Conservation (phyloP, 2,329 filamentous ascomycete species). For the Coniochaeta sp. region DNA sequence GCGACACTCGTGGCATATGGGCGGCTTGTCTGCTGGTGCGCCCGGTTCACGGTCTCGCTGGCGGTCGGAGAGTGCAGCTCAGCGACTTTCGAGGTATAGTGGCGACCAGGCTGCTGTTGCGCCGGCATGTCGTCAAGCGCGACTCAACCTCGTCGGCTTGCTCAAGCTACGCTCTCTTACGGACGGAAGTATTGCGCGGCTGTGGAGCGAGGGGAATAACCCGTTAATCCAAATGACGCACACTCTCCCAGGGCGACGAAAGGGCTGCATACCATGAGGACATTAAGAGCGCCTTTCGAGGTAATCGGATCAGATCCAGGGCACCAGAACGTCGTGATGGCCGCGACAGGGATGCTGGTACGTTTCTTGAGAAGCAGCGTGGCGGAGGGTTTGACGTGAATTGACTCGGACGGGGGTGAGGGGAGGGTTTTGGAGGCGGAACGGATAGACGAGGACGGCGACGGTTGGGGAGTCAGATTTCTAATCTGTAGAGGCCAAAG, state of each 20-base stretch:
- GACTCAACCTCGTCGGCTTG: background rate
- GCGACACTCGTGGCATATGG: background rate
- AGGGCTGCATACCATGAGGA: background rate
- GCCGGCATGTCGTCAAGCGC: background rate
- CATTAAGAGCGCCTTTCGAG: background rate
- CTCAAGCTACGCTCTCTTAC: background rate
- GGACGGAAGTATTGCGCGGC: background rate
- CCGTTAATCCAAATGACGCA: background rate
- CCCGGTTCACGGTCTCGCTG: slow-evolving; percentile 10
- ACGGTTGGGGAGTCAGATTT: background rate
- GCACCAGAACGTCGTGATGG: background rate
- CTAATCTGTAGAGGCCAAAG: background rate
- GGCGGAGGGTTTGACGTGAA: background rate
- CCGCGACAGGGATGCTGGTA: background rate
- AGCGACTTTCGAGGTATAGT: background rate
- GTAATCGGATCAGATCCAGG: background rate
- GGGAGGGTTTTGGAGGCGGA: too few relatives aligned
- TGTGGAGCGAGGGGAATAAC: background rate
- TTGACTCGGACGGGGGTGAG: background rate
- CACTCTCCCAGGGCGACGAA: background rate
- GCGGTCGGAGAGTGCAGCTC: slow-evolving; percentile 8
- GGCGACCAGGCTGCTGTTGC: background rate
- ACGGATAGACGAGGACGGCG: background rate
- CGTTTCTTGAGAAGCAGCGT: background rate
- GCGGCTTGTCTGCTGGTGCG: background rate